phyloP scores from a whole-genome alignment of 2,329 filamentous ascomycete genomes.

The Fusarium staphyleae region DNA sequence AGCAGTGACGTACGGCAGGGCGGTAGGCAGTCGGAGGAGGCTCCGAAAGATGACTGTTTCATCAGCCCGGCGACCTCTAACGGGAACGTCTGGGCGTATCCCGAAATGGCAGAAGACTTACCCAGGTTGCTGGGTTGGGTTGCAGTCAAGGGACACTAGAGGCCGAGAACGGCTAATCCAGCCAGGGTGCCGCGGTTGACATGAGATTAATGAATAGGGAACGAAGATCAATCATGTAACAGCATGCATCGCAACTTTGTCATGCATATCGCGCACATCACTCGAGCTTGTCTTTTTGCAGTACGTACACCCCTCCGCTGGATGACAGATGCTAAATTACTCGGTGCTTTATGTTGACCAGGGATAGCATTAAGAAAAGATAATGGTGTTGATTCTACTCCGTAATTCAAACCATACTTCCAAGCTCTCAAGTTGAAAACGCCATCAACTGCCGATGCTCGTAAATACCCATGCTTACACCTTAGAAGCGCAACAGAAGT shows the following conservation, averaged over 20 bases:
- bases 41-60: slow-evolving; percentile 19
- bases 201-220: slow-evolving; percentile 4
- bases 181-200: not conserved
- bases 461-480: not conserved
- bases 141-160: slow-evolving; percentile 1
- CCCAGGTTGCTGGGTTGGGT: slow-evolving; percentile 5
- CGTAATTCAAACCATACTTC: too few relatives aligned
- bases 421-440: not conserved
- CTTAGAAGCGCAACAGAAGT: not conserved
- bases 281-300: slow-evolving; percentile 1
- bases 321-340: not conserved
- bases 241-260: slow-evolving; percentile 11
- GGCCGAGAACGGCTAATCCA: not conserved
- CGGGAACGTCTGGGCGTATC: slow-evolving; percentile 4
- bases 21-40: slow-evolving; percentile 9
- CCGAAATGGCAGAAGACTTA: slow-evolving; percentile 6
- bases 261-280: slow-evolving; percentile 18
- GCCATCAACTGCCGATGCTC: not conserved
- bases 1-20: slow-evolving; percentile 20
- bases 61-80: slow-evolving; percentile 14
- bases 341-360: not conserved
- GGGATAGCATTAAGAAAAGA: not conserved
- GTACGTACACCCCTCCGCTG: not conserved
- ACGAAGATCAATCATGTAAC: not conserved
- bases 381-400: too few relatives aligned